Percentiles rank a stretch among this genome's conserved stretches.
phyloP scores from a whole-genome alignment of 2,329 filamentous ascomycete species.

The Emergomyces pasteurianus region DNA sequence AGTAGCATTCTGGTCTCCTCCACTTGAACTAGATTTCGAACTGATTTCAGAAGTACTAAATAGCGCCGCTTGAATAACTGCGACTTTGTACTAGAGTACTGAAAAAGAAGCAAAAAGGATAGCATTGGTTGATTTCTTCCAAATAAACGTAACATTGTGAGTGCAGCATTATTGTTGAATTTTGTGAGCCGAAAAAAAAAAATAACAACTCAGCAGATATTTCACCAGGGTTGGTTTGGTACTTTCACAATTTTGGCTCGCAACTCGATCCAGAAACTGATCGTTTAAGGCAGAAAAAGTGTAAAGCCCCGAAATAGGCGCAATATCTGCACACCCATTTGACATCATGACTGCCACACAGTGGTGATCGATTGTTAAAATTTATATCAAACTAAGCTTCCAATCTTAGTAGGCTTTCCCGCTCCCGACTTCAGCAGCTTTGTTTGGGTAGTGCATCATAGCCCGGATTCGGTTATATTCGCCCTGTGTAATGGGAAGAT shows the following conservation, averaged over 20 bases:
- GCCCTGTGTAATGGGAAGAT: slow-evolving; percentile 36
- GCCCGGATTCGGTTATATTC: slow-evolving; percentile 27
- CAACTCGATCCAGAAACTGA: too few relatives aligned
- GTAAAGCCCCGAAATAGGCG: too few relatives aligned
- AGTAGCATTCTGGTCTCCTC: not conserved
- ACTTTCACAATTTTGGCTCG: not conserved
- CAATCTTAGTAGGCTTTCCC: slow-evolving; percentile 1
- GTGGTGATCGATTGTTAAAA: not conserved
- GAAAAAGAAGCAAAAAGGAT: too few relatives aligned
- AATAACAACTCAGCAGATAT: too few relatives aligned
- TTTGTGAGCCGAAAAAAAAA: too few relatives aligned
- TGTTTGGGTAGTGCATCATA: slow-evolving; percentile 4
- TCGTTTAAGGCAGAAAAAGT: too few relatives aligned
- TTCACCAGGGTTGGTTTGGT: not conserved
- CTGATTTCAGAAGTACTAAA: not conserved
- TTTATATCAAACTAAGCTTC: not conserved
- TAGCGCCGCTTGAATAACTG: not conserved
- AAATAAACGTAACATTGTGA: too few relatives aligned
- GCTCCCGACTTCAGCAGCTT: slow-evolving; percentile 2
- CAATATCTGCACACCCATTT: too few relatives aligned
- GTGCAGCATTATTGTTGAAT: too few relatives aligned
- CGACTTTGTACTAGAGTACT: not conserved
- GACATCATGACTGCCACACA: not conserved
- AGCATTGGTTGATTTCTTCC: too few relatives aligned
- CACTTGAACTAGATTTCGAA: not conserved